Conservation (phyloP, 2,329 filamentous ascomycete species). For the Falciphora oryzae region DNA sequence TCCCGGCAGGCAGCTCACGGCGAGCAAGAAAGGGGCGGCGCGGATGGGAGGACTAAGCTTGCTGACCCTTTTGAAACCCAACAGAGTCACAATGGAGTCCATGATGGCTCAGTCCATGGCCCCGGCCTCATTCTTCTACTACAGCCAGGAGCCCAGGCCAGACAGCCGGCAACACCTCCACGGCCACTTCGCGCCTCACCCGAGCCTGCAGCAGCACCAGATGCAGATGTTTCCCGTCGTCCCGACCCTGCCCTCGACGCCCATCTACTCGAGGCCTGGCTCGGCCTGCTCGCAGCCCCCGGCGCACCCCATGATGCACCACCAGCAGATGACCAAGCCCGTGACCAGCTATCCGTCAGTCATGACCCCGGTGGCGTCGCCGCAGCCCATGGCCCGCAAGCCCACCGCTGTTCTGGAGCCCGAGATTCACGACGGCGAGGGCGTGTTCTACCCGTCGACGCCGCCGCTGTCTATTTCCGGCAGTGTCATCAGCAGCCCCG, state of each 20-base stretch:
- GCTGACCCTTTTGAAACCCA: slow-evolving; percentile 11
- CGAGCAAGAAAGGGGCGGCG: background rate
- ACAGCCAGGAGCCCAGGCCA: slow-evolving; percentile 68
- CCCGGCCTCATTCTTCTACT: slow-evolving; percentile 81
- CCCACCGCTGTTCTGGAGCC: slow-evolving; percentile 75
- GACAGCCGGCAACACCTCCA: slow-evolving; percentile 70
- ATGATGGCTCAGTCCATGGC: slow-evolving; percentile 57
- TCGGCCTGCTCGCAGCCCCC: slow-evolving; percentile 62
- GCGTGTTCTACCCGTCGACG: slow-evolving; percentile 72
- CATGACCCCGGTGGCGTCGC: slow-evolving; percentile 72
- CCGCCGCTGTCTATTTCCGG: slow-evolving; percentile 80
- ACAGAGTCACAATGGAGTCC: slow-evolving; percentile 55
- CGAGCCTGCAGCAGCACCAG: slow-evolving; percentile 39
- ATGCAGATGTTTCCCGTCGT: slow-evolving; percentile 49
- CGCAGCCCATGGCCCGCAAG: slow-evolving; percentile 68
- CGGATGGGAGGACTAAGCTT: background rate
- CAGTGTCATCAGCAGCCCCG: slow-evolving; percentile 82
- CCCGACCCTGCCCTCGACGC: slow-evolving; percentile 55
- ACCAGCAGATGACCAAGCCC: slow-evolving; percentile 62
- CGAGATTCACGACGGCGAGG: slow-evolving; percentile 57
- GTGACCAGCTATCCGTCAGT: slow-evolving; percentile 68
- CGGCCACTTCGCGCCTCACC: slow-evolving; percentile 54
- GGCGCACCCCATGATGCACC: slow-evolving; percentile 42
- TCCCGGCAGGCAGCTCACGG: background rate
- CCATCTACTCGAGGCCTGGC: slow-evolving; percentile 59